Base-by-base conservation (phyloP, 305 asterid species). In the Salvia sclarea region DNA sequence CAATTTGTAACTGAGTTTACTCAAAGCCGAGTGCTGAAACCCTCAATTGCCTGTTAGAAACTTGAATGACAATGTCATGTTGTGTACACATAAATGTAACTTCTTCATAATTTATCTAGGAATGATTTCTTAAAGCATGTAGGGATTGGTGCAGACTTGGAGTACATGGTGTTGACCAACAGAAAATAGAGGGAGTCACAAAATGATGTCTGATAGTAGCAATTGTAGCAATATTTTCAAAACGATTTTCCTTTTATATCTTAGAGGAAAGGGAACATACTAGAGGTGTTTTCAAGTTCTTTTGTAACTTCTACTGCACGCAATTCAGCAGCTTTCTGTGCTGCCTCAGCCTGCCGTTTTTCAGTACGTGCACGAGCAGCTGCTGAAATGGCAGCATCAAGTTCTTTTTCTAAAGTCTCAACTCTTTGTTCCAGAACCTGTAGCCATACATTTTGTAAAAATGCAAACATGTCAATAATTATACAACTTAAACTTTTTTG, bases 361-460 rank as follows among this genome's bases (percentile, higher is more conserved):
- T 93, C 96, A 21, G 83, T 85, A 2, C 97, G 96, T 53, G 98
- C 96, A 70, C 74, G 96, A 25, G 98, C 97, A 71, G 98, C 96
- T 53, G 96, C 97, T 20, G 97, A 88, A 64, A 93, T 93, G 57
- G 98, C 86, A 62, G 92, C 82, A 82, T 93, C 98, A 10, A 93
- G 85, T 84, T 90, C 95, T 75, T 92, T 78, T 75, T 87, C 97
- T 79, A 93, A 81, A 54, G 91, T 88, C 79, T 83, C 88, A 31
- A 93, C 98, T 78, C 98, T 87, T 76, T 85, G 97, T 82, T 93
- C 97, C 53, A 93, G 96, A 84, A 88, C 91, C 98, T 93, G 81
- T 57, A 66, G 60, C 66, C 74, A 64, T 11, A 71, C 61, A 66
- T 20, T 72, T 38, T 57, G 24, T 20, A 67, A 60, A 38, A 59